A percentile compares a stretch with the other conserved stretches of the same genome.
Conservation (phyloP, 768 basidiomycete genomes). For the Leccinellum rugosiceps region DNA sequence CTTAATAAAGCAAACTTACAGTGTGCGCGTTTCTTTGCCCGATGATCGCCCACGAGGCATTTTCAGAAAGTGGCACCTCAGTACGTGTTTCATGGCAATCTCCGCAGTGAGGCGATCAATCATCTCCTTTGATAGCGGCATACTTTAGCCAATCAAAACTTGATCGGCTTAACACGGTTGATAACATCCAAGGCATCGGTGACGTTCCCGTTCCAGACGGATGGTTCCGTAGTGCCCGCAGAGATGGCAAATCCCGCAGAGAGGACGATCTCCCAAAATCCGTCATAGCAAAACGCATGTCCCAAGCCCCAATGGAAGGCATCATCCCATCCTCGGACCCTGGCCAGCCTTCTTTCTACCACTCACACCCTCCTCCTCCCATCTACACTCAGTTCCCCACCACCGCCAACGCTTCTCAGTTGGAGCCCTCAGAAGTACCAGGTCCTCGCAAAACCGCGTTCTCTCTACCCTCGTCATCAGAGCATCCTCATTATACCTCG, state of each 20-base stretch:
- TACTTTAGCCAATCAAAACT: slow-evolving; percentile 81
- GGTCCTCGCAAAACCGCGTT: slow-evolving; percentile 26
- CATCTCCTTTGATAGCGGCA: slow-evolving; percentile 49
- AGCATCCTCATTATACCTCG: slow-evolving; percentile 21
- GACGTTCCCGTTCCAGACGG: slow-evolving; percentile 69
- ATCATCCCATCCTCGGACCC: slow-evolving; percentile 20
- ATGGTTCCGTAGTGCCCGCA: slow-evolving; percentile 75
- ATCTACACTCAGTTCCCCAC: slow-evolving; percentile 33
- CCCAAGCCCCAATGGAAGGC: slow-evolving; percentile 32
- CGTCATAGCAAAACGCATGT: slow-evolving; percentile 40
- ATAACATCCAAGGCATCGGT: slow-evolving; percentile 63
- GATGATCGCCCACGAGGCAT: slow-evolving; percentile 41
- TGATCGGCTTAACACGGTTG: slow-evolving; percentile 68
- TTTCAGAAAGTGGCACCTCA: slow-evolving; percentile 51
- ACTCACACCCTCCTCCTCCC: slow-evolving; percentile 19
- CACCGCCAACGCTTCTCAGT: slow-evolving; percentile 26
- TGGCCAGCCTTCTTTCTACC: slow-evolving; percentile 21
- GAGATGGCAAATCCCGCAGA: slow-evolving; percentile 49
- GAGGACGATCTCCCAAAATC: slow-evolving; percentile 45
- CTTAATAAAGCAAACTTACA: slow-evolving; percentile 55
- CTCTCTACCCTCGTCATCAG: slow-evolving; percentile 30
- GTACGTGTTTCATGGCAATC: slow-evolving; percentile 38
- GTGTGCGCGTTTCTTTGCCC: slow-evolving; percentile 46
- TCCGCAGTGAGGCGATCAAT: slow-evolving; percentile 20
- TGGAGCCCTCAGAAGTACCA: slow-evolving; percentile 23